phyloP scores from a whole-genome alignment of 2,329 filamentous ascomycete genomes.

The Trichoderma sp. region DNA sequence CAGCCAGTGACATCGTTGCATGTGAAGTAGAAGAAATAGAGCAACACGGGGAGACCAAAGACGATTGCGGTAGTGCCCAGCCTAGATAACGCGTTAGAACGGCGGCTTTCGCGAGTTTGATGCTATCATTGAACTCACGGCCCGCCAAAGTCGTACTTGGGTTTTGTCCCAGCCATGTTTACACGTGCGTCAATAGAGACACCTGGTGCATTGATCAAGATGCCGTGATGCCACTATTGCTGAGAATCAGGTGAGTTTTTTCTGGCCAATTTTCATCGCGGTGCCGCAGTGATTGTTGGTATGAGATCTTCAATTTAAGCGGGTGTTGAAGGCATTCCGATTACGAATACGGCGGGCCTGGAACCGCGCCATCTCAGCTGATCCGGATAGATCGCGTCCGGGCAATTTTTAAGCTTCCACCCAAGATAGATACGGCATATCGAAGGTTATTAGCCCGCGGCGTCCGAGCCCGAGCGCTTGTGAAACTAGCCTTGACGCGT shows the following conservation, averaged over 20 bases:
- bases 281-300: too few relatives aligned
- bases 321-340: background rate
- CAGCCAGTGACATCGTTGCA: constrained; percentile 90
- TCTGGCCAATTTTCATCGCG: background rate
- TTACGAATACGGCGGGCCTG: constrained; percentile 10
- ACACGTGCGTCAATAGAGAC: background rate
- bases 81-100: constrained; percentile 39
- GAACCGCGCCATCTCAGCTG: constrained; percentile 6
- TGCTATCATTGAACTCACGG: constrained; percentile 28
- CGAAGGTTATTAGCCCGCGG: background rate
- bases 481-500: too few relatives aligned
- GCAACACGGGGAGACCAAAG: constrained; percentile 70
- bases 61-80: constrained; percentile 70
- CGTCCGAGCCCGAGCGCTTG: background rate
- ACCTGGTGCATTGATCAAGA: background rate
- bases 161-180: background rate
- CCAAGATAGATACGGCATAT: background rate
- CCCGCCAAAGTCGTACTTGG: constrained; percentile 34
- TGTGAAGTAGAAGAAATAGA: constrained; percentile 71
- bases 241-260: background rate
- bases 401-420: background rate
- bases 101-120: background rate
- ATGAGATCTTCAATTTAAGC: background rate
- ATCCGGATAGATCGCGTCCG: constrained; percentile 12
- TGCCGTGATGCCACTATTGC: background rate